These are phyloP conservation scores for Parathielavia appendiculata DNA, from an alignment of 495 filamentous ascomycete genomes.

Conservation along the genomic window DNA sequence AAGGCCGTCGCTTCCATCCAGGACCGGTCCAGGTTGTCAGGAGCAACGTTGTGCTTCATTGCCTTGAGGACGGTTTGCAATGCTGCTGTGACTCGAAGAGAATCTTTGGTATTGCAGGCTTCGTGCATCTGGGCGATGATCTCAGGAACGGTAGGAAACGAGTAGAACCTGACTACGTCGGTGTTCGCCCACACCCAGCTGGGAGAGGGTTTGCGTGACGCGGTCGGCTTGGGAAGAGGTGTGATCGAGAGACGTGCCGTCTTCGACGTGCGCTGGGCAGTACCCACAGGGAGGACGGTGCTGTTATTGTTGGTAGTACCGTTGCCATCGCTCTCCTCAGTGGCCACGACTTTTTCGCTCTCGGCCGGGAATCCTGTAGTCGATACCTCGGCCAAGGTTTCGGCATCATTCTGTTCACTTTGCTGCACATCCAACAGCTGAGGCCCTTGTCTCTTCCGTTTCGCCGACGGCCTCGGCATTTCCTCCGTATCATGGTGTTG, in stretches of 20 bases:
- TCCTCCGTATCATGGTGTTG: not conserved
- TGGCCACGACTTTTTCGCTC: not conserved
- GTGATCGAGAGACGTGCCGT: not conserved
- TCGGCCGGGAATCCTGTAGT: too few species aligned
- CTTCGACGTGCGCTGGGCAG: not conserved
- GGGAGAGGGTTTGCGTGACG: not conserved
- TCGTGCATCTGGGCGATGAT: slow-evolving; percentile 20
- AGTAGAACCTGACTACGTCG: slow-evolving; percentile 2
- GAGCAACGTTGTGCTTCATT: slow-evolving; percentile 19
- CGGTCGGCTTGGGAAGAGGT: not conserved
- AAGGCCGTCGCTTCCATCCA: slow-evolving; percentile 35
- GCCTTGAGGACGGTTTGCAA: slow-evolving; percentile 22
- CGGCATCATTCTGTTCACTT: not conserved
- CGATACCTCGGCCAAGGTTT: not conserved
- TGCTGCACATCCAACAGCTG: not conserved
- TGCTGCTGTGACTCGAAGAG: slow-evolving; percentile 20
- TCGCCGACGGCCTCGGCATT: not conserved
- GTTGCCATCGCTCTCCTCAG: not conserved
- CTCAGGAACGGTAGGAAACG: slow-evolving; percentile 14
- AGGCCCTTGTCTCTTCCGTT: not conserved
- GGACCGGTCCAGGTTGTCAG: slow-evolving; percentile 16
- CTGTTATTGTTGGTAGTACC: not conserved
- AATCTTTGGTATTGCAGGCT: slow-evolving; percentile 20
- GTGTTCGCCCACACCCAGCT: slow-evolving; percentile 2
- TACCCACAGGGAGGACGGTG: not conserved